These are phyloP conservation scores for Cyberlindnera mississippiensis DNA, from an alignment of 805 yeast species.

Conservation along the genomic window DNA sequence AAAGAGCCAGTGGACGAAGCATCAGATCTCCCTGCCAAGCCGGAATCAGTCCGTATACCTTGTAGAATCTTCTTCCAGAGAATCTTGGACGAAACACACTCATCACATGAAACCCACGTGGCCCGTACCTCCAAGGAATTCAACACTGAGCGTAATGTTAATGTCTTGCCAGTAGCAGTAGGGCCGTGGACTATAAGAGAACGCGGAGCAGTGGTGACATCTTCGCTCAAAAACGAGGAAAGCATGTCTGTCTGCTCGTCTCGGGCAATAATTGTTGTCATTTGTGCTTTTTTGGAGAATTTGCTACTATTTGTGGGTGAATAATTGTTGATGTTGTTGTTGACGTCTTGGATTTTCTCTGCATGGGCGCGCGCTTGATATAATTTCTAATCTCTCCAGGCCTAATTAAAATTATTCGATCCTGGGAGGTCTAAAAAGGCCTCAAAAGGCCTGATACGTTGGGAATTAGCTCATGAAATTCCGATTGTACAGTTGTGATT, in stretches of 20 bases:
- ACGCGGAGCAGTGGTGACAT: slow-evolving; percentile 7
- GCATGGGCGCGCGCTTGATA: no score
- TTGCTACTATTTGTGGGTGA: no score
- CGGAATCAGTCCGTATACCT: slow-evolving; percentile 14
- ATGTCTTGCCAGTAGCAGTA: slow-evolving; percentile 24
- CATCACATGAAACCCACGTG: slow-evolving; percentile 25
- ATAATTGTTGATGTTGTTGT: no score
- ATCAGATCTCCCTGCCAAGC: slow-evolving; percentile 2
- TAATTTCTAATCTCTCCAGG: no score
- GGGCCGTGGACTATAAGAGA: slow-evolving; percentile 19
- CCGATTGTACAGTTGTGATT: no score
- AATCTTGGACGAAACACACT: slow-evolving; percentile 24
- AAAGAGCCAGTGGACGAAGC: slow-evolving; percentile 19
- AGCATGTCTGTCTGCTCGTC: slow-evolving; percentile 20
- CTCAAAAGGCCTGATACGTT: no score
- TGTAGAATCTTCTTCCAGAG: slow-evolving; percentile 21
- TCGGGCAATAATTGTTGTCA: slow-evolving; percentile 8
- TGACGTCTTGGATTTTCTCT: no score
- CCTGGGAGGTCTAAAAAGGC: no score
- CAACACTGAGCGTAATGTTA: slow-evolving; percentile 13
- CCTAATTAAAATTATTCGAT: no score
- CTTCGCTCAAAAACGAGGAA: slow-evolving; percentile 14
- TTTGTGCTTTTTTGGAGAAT: no score
- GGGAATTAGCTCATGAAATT: no score
- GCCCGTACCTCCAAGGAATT: slow-evolving; percentile 7